These are phyloP conservation scores for Sporormia fimetaria DNA, from an alignment of 495 filamentous ascomycete species.

Conservation along the genomic window DNA sequence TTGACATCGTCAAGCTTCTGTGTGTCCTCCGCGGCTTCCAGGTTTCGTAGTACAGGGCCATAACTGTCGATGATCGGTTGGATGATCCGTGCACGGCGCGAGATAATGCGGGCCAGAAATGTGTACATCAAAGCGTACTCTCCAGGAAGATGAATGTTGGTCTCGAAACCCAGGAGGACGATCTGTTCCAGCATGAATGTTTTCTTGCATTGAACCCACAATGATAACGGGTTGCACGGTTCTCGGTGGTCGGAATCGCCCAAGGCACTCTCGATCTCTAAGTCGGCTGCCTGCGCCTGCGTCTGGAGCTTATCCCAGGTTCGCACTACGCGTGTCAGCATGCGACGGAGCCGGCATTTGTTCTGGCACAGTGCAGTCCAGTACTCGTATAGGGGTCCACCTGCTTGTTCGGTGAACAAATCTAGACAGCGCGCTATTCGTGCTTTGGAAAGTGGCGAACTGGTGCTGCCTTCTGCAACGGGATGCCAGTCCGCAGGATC, in stretches of 20 bases:
- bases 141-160: slow-evolving; percentile 75
- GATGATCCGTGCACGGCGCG: no score
- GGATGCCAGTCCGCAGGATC: slow-evolving; percentile 61
- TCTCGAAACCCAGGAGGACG: slow-evolving; percentile 90
- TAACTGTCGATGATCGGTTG: background rate
- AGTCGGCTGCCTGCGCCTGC: slow-evolving; percentile 71
- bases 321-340: slow-evolving; percentile 64
- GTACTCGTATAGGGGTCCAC: slow-evolving; percentile 64
- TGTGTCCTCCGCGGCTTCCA: slow-evolving; percentile 12
- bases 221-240: slow-evolving; percentile 57
- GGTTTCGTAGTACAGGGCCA: background rate
- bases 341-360: slow-evolving; percentile 71
- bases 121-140: slow-evolving; percentile 87
- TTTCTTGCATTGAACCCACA: slow-evolving; percentile 85
- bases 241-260: slow-evolving; percentile 38
- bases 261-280: slow-evolving; percentile 45
- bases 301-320: slow-evolving; percentile 80
- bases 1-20: slow-evolving; percentile 19
- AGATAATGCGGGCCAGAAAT: slow-evolving; percentile 38
- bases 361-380: slow-evolving; percentile 81
- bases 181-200: slow-evolving; percentile 76
- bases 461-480: slow-evolving; percentile 45
- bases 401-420: slow-evolving; percentile 61
- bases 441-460: slow-evolving; percentile 51
- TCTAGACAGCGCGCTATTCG: slow-evolving; percentile 70